phyloP scores from a whole-genome alignment of 305 asterid genomes.

The Fraxinus albicans region DNA sequence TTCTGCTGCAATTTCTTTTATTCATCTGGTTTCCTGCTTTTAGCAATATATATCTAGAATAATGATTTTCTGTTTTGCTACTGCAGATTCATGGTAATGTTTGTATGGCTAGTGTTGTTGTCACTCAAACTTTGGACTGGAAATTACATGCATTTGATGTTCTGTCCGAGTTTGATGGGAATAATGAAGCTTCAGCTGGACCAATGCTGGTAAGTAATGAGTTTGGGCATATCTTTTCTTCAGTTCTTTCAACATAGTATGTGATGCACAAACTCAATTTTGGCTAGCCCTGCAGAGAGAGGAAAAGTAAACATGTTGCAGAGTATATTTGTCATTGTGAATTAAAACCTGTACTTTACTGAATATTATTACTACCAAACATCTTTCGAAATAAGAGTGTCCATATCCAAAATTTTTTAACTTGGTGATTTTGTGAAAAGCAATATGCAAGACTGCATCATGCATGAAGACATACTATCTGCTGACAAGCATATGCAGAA shows the following conservation, averaged over 20 bases:
- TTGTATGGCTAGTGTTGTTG: conserved; percentile 94
- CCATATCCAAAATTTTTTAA: conserved; percentile 9
- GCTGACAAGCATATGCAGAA: conserved; percentile 6
- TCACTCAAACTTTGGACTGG: conserved; percentile 96
- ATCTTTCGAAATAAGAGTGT: neutral
- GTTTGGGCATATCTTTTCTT: conserved; percentile 21
- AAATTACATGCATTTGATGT: conserved; percentile 96
- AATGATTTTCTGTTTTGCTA: conserved; percentile 27
- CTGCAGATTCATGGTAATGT: conserved; percentile 98
- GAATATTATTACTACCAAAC: neutral
- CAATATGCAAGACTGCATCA: neutral
- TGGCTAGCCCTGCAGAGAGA: conserved; percentile 17
- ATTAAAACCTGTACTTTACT: neutral
- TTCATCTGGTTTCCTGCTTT: conserved; percentile 16
- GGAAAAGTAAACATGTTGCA: neutral
- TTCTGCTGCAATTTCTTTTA: conserved; percentile 13
- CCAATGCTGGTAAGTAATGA: conserved; percentile 82
- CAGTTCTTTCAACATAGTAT: conserved; percentile 8
- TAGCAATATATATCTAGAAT: neutral
- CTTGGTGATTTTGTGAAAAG: neutral
- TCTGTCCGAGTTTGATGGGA: conserved; percentile 94
- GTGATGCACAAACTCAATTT: conserved; percentile 15
- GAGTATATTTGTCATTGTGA: neutral
- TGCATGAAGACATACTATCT: conserved; percentile 7
- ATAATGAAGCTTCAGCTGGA: conserved; percentile 72